Base-by-base conservation (phyloP, 306 rosid genomes). In the Trichosanthes cucumerina region DNA sequence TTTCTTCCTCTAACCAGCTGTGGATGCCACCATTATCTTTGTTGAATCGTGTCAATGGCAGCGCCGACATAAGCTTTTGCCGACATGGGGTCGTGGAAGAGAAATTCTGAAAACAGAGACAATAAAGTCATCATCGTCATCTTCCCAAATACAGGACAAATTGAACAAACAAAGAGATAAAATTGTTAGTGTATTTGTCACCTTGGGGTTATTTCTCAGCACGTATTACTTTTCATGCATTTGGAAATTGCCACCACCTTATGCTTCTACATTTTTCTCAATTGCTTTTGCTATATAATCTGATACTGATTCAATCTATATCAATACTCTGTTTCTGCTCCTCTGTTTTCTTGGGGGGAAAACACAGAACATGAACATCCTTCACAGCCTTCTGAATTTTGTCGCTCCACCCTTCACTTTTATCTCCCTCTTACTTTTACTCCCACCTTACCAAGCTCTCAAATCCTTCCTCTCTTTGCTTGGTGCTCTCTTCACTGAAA, bases 391-490 rank as follows among this genome's bases (percentile, higher is more conserved):
- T 66, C 77, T 92, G 56, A 88, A 88, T 79, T 12, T 90, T 14
- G 75, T 81, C 70, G 91, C 89, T 73, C 93, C 92, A 13, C 84
- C 89, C 18, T 19, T 83, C 79, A 89, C 96, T 71, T 86, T 92
- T 87, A 76, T 92, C 59, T 74, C 85, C 23, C 86, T 88, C 33
- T 63, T 73, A 79, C 63, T 88, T 52, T 74, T 92, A 52, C 78
- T 88, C 23, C 97, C 92, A 44, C 91, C 92, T 0, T 85, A 76
- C 66, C 81, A 80, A 62, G 47, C 83, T 53, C 59, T 85, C 88
- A 88, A 76, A 77, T 62, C 81, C 75, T 82, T 87, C 79, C 66
- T 81, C 58, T 87, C 79, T 39, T 64, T 63, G 57, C 3, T 88
- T 1, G 71, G 39, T 64, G 64, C 39, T 56, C 16, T 87, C 43